phyloP scores from a whole-genome alignment of 495 filamentous ascomycete genomes.

The Trichoderma asperelloides region DNA sequence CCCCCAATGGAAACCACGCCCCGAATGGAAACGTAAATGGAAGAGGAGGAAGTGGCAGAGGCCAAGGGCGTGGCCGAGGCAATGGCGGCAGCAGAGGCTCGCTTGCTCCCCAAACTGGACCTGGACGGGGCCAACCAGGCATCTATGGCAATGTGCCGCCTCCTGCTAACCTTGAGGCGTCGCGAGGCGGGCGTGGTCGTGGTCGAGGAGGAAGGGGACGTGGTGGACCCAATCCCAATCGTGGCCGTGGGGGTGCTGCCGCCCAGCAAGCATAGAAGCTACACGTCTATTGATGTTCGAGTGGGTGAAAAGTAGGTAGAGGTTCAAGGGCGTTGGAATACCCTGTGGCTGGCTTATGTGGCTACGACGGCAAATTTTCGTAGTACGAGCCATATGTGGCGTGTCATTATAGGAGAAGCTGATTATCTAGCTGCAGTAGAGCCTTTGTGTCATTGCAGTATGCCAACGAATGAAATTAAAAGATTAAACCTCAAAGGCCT shows the following conservation, averaged over 20 bases:
- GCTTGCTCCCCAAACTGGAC: slow-evolving; percentile 17
- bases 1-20: slow-evolving; percentile 15
- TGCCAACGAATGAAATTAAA: too few relatives aligned
- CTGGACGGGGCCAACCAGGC: slow-evolving; percentile 19
- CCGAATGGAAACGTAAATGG: slow-evolving; percentile 14
- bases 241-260: slow-evolving; percentile 17
- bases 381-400: too few relatives aligned
- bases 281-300: background rate
- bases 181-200: slow-evolving; percentile 47
- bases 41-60: slow-evolving; percentile 27
- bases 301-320: background rate
- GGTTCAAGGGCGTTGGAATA: background rate
- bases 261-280: background rate
- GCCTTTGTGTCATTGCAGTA: too few relatives aligned
- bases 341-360: too few relatives aligned
- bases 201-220: slow-evolving; percentile 29
- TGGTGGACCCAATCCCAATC: slow-evolving; percentile 16
- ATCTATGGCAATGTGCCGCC: slow-evolving; percentile 73
- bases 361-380: too few relatives aligned
- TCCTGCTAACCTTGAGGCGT: slow-evolving; percentile 53
- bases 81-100: slow-evolving; percentile 22
- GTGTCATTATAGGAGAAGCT: too few relatives aligned
- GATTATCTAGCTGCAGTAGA: too few relatives aligned
- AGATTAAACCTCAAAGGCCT: too few relatives aligned
- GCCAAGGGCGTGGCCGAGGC: slow-evolving; percentile 25